Evolutionary conservation across 306 rosid species (phyloP), one percentile per base, ranked within the genome.

Genomic region (Vigna hirtella): DNA sequence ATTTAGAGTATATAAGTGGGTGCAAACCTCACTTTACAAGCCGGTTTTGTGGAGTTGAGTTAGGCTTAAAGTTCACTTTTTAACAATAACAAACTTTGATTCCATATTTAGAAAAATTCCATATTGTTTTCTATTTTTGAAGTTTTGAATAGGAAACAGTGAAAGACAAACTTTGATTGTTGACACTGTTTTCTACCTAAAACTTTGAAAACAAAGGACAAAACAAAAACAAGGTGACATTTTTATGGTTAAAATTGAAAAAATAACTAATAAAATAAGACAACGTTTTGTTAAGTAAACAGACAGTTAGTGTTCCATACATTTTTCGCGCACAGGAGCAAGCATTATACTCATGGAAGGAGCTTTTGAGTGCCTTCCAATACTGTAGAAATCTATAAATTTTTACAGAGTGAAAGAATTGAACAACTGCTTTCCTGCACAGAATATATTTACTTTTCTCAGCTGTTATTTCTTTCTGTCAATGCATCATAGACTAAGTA

Each of bases 321-420:
- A 66, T 15, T 17, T 57, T 28, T 28, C 15, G 20, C 50, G 17
- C 15, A 4, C 5, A 77, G 52, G 18, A 52, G 17, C 53, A 51
- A 65, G 24, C 30, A 51, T 64, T 38, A 38, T 42, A 76, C 53
- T 65, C 8, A 26, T 40, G 68, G 7, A 40, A 14, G 74, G 53
- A 4, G 13, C 1, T 17, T 70, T 7, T 62, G 28, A 61, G 47
- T 58, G 14, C 22, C 55, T 11, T 63, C 68, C 58, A 42, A n/a
- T 17, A 40, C n/a, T 67, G 11, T 59, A 15, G 30, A 49, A 76
- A 76, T 42, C 9, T 76, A 24, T 48, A 49, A 43, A 34, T 24
- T 30, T 66, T 36, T 28, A 8, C 3, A 22, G 56, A 13, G 65
- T 55, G 40, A 43, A 79, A 32, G 34, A 68, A 59, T 83, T 74